phyloP scores from a whole-genome alignment of 805 yeast genomes.

The Ogataea naganishii region DNA sequence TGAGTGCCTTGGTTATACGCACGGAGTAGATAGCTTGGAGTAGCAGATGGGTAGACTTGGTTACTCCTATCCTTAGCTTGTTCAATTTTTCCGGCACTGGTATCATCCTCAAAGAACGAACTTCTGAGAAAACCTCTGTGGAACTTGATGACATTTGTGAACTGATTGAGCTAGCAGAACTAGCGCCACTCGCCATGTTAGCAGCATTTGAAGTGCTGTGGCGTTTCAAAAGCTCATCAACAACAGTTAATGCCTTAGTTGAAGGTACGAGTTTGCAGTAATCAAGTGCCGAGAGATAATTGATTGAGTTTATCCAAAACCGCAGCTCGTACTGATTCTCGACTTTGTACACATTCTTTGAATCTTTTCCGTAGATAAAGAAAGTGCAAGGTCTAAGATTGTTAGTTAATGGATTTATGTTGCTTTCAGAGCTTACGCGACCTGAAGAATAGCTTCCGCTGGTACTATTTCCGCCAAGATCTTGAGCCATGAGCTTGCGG shows the following conservation, averaged over 20 bases:
- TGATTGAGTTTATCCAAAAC: constrained; percentile 55
- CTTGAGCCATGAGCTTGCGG: not conserved
- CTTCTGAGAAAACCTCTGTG: no score
- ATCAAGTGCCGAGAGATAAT: constrained; percentile 40
- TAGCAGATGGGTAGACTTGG: no score
- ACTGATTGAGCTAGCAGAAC: no score
- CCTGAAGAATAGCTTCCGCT: not conserved
- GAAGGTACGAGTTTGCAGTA: constrained; percentile 22
- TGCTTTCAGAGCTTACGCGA: not conserved
- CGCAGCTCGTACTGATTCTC: constrained; percentile 33
- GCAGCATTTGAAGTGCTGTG: constrained; percentile 5
- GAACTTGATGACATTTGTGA: no score
- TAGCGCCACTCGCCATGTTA: constrained; percentile 16
- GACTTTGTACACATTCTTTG: constrained; percentile 33
- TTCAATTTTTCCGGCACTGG: constrained; percentile 6
- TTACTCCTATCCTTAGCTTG: no score
- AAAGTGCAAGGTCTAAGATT: constrained; percentile 19
- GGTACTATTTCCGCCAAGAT: constrained; percentile 1
- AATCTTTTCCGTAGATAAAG: constrained; percentile 31
- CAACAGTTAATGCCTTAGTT: constrained; percentile 3
- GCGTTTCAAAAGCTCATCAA: constrained; percentile 1
- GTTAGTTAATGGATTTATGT: not conserved
- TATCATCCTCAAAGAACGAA: constrained; percentile 9
- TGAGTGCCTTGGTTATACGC: constrained; percentile 33
- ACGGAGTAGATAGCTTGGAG: no score